phyloP scores from a whole-genome alignment of 2,329 filamentous ascomycete species.

The Ophiostoma tasmaniense region DNA sequence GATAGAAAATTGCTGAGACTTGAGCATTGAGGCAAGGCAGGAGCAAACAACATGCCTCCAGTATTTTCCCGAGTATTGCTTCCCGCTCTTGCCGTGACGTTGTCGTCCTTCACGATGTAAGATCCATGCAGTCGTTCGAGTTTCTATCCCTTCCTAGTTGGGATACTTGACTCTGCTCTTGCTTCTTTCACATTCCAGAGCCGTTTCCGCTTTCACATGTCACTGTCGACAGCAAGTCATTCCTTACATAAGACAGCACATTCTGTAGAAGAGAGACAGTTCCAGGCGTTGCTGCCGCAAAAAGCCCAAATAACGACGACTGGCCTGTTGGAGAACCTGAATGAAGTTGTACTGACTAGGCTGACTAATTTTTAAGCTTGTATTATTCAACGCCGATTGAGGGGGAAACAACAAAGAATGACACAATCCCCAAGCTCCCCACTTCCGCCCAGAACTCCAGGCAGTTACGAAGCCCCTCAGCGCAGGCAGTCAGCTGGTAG shows the following conservation, averaged over 20 bases:
- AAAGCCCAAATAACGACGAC: background rate
- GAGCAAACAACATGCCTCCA: background rate
- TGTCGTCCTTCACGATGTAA: too few species aligned
- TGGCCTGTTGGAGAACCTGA: background rate
- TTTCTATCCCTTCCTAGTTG: background rate
- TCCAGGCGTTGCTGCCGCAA: background rate
- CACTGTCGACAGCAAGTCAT: background rate
- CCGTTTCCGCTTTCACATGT: background rate
- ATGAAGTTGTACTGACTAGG: background rate
- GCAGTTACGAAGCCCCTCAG: background rate
- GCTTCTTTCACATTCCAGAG: background rate
- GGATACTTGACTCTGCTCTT: background rate
- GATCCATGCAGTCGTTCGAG: too few species aligned
- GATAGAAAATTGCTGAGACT: background rate
- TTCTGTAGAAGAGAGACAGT: background rate
- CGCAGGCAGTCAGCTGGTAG: too few species aligned
- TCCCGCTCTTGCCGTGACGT: background rate
- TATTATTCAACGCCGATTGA: background rate
- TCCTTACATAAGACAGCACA: background rate
- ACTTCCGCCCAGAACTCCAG: background rate
- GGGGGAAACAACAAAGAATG: background rate
- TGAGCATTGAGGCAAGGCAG: background rate
- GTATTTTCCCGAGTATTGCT: background rate
- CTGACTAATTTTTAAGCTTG: background rate
- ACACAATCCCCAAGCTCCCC: conserved; percentile 1